Evolutionary conservation across 495 filamentous ascomycete species (phyloP), one percentile per base, ranked within the genome.

Genomic region (Diplogelasinospora grovesii): DNA sequence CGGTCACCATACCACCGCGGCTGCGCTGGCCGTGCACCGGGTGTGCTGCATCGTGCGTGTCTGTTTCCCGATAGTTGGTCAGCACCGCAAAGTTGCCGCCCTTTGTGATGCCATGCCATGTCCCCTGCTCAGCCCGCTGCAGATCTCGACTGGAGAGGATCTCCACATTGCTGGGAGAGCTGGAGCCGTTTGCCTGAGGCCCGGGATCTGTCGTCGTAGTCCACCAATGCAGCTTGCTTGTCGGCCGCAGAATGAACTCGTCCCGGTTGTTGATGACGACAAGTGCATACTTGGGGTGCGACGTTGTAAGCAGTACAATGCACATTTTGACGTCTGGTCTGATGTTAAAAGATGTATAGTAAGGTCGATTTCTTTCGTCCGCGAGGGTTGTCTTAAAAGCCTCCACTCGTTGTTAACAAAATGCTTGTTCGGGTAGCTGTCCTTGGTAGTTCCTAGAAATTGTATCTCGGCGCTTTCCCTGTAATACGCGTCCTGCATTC

Each of bases 201-300:
- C 45, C 49, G 9, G 40, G 23, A 7, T 54, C 46, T 21, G 63
- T 52, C 21, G 42, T 71, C 31, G 67, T 54, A 18, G 52, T 75
- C 92, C 92, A 99, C 83, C 85, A 96, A 48, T 82, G 70, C 42
- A 83, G 86, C 18, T 75, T 69, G 33, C 81, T 81, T 11, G 92
- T 99, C 36, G 92, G 89, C 15, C 92, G 86, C 32, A 78, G 74
- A 37, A 99, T 83, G 63, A 83, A 97, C 70, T 97, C 89, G 79
- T 99, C 92, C 56, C 92, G 77, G 58, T 99, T 99, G 66, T 88
- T 82, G 59, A 96, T 70, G 35, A 94, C 70, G 52, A 99, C 88
- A 36, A 97, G 69, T 9, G 89, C 77, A 64, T 96, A 99, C 36
- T 77, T 65, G 7, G 93, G 93, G 59, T 99, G 92, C 22, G 85